Base-by-base conservation (phyloP, 2,329 filamentous ascomycete species). In the Aspergillus awamori region DNA sequence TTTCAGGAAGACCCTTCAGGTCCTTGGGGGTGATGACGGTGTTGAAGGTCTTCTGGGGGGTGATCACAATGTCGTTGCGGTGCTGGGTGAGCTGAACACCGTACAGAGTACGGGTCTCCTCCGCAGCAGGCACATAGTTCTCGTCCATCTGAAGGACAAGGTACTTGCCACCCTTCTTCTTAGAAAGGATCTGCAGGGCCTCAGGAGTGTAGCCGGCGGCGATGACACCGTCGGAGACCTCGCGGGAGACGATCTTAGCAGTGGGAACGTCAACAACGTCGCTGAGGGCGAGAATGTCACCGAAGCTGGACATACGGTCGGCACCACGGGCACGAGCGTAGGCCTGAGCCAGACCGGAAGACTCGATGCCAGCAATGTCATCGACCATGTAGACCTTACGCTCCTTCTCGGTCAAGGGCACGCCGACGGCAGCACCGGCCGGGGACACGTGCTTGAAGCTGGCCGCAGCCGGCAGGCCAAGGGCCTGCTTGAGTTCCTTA, bases 391-490 rank as follows among this genome's bases (percentile, higher is more conserved):
- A 99, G 58, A 97, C 95, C 82, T 96, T 96, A 79, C 91, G 89
- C 86, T 99, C 95, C 56, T 91, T 90, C 43, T 91, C 87, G 66
- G 83, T 92, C 66, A 99, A 85, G 22, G 93, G 92, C 6, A 95
- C 88, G 68, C 93, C 95, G 72, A 99, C 95, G 67, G 95, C 94
- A 61, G 94, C 95, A 73, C 95, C 95, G 47, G 95, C 95, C 20
- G 95, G 95, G 8, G 95, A 99, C 65, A 98, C 95, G 77, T 99
- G 95, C 87, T 97, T 99, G 88, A 99, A 99, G 77, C 92, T 97
- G 65, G 95, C 94, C 30, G 95, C 95, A 57, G 95, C 95, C 36
- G 95, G 92, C 77, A 90, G 89, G 69, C 90, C 89, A 22, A 98
- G 87, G 22, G 94, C 92, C 69, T 90, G 83, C 83, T 93, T 96